Base-by-base conservation (phyloP, 129 eudicot genomes). In the Cynara cardunculus region DNA sequence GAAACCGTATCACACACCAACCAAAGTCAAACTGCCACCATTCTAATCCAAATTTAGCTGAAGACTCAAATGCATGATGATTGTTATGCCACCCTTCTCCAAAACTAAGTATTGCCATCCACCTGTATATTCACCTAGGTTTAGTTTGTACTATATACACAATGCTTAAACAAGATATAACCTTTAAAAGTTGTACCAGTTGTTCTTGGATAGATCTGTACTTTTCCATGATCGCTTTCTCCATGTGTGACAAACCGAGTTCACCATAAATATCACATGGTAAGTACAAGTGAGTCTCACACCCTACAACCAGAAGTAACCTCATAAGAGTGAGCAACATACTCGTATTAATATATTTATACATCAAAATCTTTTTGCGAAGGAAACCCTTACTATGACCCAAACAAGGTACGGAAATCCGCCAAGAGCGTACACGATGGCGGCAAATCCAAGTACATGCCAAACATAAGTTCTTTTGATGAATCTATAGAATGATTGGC, bases 11-110 rank as follows among this genome's bases (percentile, higher is more conserved):
- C 0, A 85, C 84, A 68, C 86, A 94, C 98, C 98, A 94, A 71
- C 97, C 88, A 84, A 77, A 72, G 31, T 94, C 98, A 74, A 94
- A 16, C 69, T 94, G 92, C 97, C 97, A 94, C 98, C 98, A 94
- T 79, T 94, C 92, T 7, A 94, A 83, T 14, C 98, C 98, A 78
- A 88, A 87, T 46, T 93, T 74, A 13, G 98, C 98, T 1, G 98
- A 94, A 76, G 87, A 90, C 68, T 94, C 97, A 39, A 94, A 84
- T 13, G 97, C 93, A 67, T 91, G 96, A 71, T 91, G 96, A 49
- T 91, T 91, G 81, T 91, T 91, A 77, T 91, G 96, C 96, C 96
- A 91, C 0, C 96, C 96, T 82, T 87, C 96, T 78, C 93, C 93
- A 75, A 82, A 88, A 72, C 90, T 73, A 27, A 89, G 66, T 72